A percentile compares a stretch with the other conserved stretches of the same genome.
phyloP scores from a whole-genome alignment of 1,284 basidiomycete species.

The Sporisorium iseilematis-ciliati region DNA sequence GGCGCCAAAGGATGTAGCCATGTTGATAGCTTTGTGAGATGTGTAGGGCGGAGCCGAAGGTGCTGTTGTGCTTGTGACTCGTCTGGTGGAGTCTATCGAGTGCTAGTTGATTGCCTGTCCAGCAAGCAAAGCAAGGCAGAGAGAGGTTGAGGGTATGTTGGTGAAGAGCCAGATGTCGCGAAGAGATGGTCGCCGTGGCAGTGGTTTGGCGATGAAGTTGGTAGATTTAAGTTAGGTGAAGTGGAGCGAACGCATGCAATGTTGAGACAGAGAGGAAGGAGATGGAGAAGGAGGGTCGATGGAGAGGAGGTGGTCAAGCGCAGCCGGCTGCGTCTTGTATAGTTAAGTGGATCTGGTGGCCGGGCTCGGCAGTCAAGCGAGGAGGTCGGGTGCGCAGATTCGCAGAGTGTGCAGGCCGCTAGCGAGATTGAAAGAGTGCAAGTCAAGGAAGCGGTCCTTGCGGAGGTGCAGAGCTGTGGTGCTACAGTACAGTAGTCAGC shows the following conservation, averaged over 20 bases:
- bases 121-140: not conserved
- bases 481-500: too few species aligned
- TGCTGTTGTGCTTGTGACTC: not conserved
- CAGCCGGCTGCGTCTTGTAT: not conserved
- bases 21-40: slow-evolving; percentile 1
- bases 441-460: not conserved
- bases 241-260: not conserved
- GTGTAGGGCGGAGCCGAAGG: not conserved
- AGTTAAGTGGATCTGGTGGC: not conserved
- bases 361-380: not conserved
- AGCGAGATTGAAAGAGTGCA: not conserved
- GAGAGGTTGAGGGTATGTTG: not conserved
- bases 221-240: not conserved
- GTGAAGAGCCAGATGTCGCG: not conserved
- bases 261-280: not conserved
- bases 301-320: slow-evolving; percentile 1
- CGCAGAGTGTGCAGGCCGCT: slow-evolving; percentile 4
- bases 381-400: not conserved
- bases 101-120: slow-evolving; percentile 1
- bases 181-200: not conserved
- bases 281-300: not conserved
- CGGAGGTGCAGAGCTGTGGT: too few species aligned
- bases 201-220: not conserved
- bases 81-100: not conserved
- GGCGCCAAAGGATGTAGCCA: slow-evolving; percentile 1